A percentile compares a stretch with the other conserved stretches of the same genome.
These are phyloP conservation scores for Inonotus obliquus DNA, from an alignment of 1,284 basidiomycete genomes.

Conservation along the genomic window DNA sequence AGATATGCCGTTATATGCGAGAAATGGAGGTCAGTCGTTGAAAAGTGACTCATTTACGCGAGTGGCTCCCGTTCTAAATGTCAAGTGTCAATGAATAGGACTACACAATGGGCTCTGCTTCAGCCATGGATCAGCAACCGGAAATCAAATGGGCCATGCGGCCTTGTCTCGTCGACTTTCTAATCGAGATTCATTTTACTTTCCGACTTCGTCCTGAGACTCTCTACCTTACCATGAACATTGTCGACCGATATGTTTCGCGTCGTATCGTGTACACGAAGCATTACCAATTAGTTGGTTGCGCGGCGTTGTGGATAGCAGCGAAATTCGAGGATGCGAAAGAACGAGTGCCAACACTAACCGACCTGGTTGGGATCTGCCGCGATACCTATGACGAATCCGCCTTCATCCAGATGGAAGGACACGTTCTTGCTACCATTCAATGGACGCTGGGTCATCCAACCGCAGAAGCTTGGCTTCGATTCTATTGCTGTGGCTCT, in stretches of 20 bases:
- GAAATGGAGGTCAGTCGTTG: conserved; percentile 86
- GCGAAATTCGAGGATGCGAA: conserved; percentile 99
- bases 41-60: not conserved
- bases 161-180: conserved; percentile 97
- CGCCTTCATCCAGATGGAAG: conserved; percentile 96
- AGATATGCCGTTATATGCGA: conserved; percentile 91
- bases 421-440: conserved; percentile 93
- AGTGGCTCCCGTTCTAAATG: not conserved
- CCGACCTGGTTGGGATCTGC: conserved; percentile 93
- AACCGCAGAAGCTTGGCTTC: conserved; percentile 95
- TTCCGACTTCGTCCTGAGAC: conserved; percentile 97
- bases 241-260: conserved; percentile 98
- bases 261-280: conserved; percentile 98
- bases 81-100: conserved; percentile 41
- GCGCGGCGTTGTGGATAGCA: conserved; percentile 97
- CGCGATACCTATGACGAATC: conserved; percentile 94
- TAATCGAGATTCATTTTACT: conserved; percentile 97
- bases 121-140: conserved; percentile 98
- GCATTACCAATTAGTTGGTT: conserved; percentile 99
- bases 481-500: conserved; percentile 69
- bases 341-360: conserved; percentile 93
- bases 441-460: conserved; percentile 98
- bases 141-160: conserved; percentile 98
- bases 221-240: conserved; percentile 96
- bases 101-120: conserved; percentile 81